Evolutionary conservation across 176 grass and related monocot genomes (phyloP), one percentile per base, ranked within the genome.

Genomic region (Chloris gayana): DNA sequence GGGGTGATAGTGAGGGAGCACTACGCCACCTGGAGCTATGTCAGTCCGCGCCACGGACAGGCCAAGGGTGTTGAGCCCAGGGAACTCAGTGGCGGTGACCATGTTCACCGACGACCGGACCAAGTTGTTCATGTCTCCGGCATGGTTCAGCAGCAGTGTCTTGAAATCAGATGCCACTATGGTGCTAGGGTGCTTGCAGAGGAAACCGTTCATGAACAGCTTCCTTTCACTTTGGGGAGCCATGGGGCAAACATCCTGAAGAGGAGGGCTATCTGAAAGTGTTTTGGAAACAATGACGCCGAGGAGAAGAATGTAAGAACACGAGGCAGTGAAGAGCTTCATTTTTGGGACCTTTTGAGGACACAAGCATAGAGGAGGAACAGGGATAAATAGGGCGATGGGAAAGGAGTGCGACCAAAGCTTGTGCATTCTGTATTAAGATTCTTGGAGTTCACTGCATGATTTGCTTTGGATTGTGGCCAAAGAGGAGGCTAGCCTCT

Each of bases 61-160:
- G 29, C 91, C 81, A 19, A 84, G 87, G 75, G 91, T 87, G 87
- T 93, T 93, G 3, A 93, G 76, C 35, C 87, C 87, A 5, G 91
- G 87, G 34, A 93, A 85, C 50, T 90, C 87, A 2, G 82, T n/a
- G 25, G 87, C 53, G 2, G 87, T 87, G 56, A 93, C 67, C 14
- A 93, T 79, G 76, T 68, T 93, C 53, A 64, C 64, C 1, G 76
- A 87, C 31, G 87, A 93, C 18, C 67, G 53, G 41, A 59, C 46
- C 31, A 87, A 41, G 80, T 82, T 89, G 51, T 83, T 46, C 0
- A 85, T 10, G 57, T 80, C 64, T 14, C 90, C 79, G 0, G 83
- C 83, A 41, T 80, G 73, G 45, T 86, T 83, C 9, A 88, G 90
- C 78, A 86, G 76, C 71, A 73, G 68, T 17, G 82, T 85, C 82